Evolutionary conservation across 331 rosid species (phyloP), one percentile per base, ranked within the genome.

Genomic region (Phaseolus coccineus): DNA sequence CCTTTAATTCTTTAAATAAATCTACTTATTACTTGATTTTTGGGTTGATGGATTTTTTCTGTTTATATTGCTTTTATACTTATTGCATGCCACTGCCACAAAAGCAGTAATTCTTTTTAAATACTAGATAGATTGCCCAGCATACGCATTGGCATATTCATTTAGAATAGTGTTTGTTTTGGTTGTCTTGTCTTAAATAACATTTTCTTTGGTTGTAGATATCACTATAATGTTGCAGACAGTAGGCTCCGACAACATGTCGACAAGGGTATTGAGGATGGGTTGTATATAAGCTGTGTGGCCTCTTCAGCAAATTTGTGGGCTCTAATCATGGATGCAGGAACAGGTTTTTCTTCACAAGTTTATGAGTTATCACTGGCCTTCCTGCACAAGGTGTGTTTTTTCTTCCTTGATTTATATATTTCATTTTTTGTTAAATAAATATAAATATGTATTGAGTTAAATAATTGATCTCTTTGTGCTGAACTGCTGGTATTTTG

Each of bases 321-420:
- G 98, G 98, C 98, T 74, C 80, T 94, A 61, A 92, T 92, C 70
- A 91, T 92, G 97, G 98, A 94, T 87, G 97, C 98, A 4, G 98
- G 97, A 85, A 94, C 98, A 0, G 90, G 98, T 44, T 94, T 92
- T 81, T 57, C 96, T 82, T 81, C 90, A 67, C 98, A 94, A 90
- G 98, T 94, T 77, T 94, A 94, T 73, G 97, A 94, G 87, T 71
- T 94, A 84, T 90, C 98, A 33, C 73, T 93, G 4, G 89, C 88
- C 72, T 92, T 94, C 91, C 87, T 94, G 76, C 97, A 92, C 78
- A 94, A 94, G 97, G 98, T 92, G 71, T 28, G 83, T 39, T 73
- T 84, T 67, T 63, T 15, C 55, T 71, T 73, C 62, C 44, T 53
- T 55, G 68, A 47, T 69, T 28, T 48, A 35, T 76, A 83, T 73